Evolutionary conservation across 495 filamentous ascomycete genomes (phyloP).

Genomic region (Xylaria intraflava): DNA sequence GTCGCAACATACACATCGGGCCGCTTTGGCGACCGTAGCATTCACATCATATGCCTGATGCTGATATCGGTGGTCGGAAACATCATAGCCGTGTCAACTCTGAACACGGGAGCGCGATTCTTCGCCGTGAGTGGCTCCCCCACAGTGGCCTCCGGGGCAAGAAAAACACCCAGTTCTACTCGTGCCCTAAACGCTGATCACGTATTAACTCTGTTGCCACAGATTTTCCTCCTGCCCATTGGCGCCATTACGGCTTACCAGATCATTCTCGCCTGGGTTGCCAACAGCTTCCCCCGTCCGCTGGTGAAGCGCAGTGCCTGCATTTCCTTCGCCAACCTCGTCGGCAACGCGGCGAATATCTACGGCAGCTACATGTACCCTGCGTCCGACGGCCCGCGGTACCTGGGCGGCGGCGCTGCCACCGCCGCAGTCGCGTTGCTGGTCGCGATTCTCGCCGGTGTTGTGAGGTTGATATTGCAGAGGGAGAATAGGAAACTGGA

Average conservation of each 20-base stretch:
- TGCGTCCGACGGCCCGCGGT: constrained; percentile 42
- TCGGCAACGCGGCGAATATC: constrained; percentile 48
- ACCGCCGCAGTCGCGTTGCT: constrained; percentile 43
- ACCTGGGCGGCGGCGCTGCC: constrained; percentile 37
- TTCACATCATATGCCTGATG: constrained; percentile 39
- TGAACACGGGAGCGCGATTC: constrained; percentile 42
- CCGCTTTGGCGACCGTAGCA: constrained; percentile 35
- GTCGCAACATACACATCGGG: constrained; percentile 33
- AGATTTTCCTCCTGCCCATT: constrained; percentile 44
- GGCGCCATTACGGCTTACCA: constrained; percentile 41
- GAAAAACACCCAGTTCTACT: not conserved
- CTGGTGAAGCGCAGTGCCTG: constrained; percentile 47
- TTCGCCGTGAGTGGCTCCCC: constrained; percentile 26
- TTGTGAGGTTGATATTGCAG: constrained; percentile 37
- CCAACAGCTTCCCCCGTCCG: constrained; percentile 47
- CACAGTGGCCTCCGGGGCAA: not conserved
- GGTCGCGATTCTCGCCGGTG: constrained; percentile 35
- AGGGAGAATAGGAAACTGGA: constrained; percentile 47
- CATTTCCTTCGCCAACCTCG: constrained; percentile 50
- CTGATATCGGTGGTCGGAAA: constrained; percentile 45
- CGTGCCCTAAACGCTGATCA: not conserved
- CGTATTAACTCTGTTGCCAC: not conserved
- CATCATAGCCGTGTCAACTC: constrained; percentile 39
- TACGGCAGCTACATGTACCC: constrained; percentile 55
- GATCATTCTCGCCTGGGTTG: constrained; percentile 49